Base-by-base conservation (phyloP, 1,139 yeast genomes). In the Debaryomyces coudertii region DNA sequence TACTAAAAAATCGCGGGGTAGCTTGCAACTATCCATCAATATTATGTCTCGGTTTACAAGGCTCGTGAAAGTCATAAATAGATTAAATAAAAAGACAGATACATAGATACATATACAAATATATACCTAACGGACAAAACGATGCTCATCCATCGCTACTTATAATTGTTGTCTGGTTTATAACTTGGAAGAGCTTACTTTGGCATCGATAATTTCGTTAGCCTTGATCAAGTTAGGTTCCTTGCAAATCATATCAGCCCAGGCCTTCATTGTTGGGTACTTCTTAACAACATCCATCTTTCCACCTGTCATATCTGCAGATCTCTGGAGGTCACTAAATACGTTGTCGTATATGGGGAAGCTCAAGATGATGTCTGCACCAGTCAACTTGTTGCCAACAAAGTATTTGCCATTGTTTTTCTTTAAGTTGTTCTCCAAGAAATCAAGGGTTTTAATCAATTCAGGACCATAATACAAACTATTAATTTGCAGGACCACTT, bases 351-450 rank as follows among this genome's bases (percentile, higher is more conserved):
- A 48, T 33, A 73, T 37, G 0, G 78, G 77, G 58, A 66, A 73
- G n/a, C 58, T 51, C 44, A 72, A 62, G 20, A 69, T 63, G 33
- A 73, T 60, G 50, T 73, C 79, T 1, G 77, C 79, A 5, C 58
- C 75, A 20, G 73, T 60, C 46, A 73, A 59, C 45, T 63, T 62
- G 43, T 57, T 53, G 14, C 75, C 79, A 12, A 72, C 76, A 51
- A 73, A 68, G 47, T 55, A 71, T 2, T 61, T 58, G 8, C 56
- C 52, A 2, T 60, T 56, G 11, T 58, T 58, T 23, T 55, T 50
- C 38, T 62, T 61, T 44, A 72, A 55, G 36, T 62, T 61, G 20
- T 41, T 40, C 36, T 73, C 76, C 54, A 73, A 63, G 46, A 54
- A 71, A 24, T 58, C 49, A 45, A 71, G 60, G 37, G 65, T 61